phyloP scores from a whole-genome alignment of 306 rosid genomes.

The Datisca glomerata region DNA sequence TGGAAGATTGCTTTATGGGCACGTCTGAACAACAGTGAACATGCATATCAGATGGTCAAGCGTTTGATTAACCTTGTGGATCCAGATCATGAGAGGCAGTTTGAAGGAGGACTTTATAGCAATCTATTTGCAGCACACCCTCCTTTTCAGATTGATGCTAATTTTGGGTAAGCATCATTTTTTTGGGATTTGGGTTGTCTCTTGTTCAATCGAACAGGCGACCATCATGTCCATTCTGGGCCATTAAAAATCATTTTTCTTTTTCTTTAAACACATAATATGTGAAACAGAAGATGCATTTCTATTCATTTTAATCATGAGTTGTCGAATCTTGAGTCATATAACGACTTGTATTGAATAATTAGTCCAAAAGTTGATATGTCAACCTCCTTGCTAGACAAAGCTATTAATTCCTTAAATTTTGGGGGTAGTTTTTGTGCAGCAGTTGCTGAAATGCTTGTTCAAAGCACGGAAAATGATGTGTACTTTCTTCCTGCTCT shows the following conservation, averaged over 20 bases:
- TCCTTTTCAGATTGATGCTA: constrained; percentile 86
- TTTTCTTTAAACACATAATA: too few relatives aligned
- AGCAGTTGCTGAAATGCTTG: constrained; percentile 75
- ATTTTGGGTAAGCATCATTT: constrained; percentile 47
- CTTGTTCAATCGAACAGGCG: too few relatives aligned
- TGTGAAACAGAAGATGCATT: too few relatives aligned
- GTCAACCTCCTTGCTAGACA: too few relatives aligned
- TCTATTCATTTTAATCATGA: too few relatives aligned
- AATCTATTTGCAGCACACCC: constrained; percentile 72
- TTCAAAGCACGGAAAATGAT: constrained; percentile 65
- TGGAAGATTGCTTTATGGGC: constrained; percentile 78
- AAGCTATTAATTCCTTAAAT: too few relatives aligned
- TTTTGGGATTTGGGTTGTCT: too few relatives aligned
- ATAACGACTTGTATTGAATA: too few relatives aligned
- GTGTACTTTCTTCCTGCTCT: constrained; percentile 68
- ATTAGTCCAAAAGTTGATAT: too few relatives aligned
- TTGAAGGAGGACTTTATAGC: constrained; percentile 79
- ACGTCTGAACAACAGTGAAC: constrained; percentile 68
- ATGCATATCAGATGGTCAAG: constrained; percentile 71
- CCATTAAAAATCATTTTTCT: background rate
- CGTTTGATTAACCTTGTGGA: constrained; percentile 66
- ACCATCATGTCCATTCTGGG: too few relatives aligned
- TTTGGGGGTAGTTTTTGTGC: constrained; percentile 49
- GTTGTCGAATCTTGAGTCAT: too few relatives aligned
- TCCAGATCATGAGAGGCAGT: constrained; percentile 47